Conservation (phyloP, 306 rosid species). For the Lupinus albus region DNA sequence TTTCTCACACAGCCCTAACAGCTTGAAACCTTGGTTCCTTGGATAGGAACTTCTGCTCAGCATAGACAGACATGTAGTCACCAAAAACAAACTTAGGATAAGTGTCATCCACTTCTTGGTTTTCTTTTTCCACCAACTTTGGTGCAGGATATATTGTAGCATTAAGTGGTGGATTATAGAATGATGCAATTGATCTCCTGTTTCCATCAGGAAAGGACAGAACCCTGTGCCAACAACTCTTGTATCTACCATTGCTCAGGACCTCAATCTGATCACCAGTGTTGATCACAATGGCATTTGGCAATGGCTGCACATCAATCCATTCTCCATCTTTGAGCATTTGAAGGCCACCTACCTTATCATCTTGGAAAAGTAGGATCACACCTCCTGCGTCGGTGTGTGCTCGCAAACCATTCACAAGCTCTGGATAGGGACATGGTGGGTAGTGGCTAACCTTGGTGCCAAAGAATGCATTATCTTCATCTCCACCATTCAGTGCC, state of each 20-base stretch:
- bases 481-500: constrained; percentile 71
- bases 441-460: constrained; percentile 99
- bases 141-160: constrained; percentile 93
- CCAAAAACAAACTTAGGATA: constrained; percentile 90
- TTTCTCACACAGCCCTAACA: constrained; percentile 57
- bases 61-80: constrained; percentile 88
- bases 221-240: constrained; percentile 94
- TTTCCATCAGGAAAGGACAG: constrained; percentile 61
- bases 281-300: constrained; percentile 86
- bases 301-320: constrained; percentile 85
- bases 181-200: constrained; percentile 88
- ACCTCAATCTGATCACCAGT: constrained; percentile 99
- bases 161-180: constrained; percentile 81
- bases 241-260: constrained; percentile 84
- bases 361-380: constrained; percentile 90
- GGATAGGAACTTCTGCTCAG: constrained; percentile 85
- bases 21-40: constrained; percentile 94
- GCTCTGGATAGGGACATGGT: constrained; percentile 80
- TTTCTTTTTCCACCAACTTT: constrained; percentile 50
- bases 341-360: constrained; percentile 86
- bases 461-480: constrained; percentile 78
- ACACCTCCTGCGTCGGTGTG: constrained; percentile 99
- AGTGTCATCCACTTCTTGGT: constrained; percentile 53
- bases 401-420: constrained; percentile 83
- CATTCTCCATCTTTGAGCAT: constrained; percentile 90